phyloP scores from a whole-genome alignment of 2,329 filamentous ascomycete genomes.

The Phyllachora maydis region DNA sequence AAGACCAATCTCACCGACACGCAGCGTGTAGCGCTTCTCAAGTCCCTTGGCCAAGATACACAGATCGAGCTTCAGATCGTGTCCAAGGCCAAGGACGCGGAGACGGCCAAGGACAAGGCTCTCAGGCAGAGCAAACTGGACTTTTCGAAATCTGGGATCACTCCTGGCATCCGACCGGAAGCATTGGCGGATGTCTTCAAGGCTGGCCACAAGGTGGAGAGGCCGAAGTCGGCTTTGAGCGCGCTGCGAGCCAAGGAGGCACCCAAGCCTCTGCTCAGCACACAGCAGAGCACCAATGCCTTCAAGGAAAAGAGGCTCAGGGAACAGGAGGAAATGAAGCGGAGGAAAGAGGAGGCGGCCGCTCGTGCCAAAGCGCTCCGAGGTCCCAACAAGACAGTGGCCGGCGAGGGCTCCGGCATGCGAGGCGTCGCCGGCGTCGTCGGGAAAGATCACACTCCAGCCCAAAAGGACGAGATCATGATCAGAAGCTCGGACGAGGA shows the following conservation, averaged over 20 bases:
- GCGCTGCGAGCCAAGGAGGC: too few species aligned
- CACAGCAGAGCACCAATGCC: constrained; percentile 23
- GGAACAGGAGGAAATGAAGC: constrained; percentile 55
- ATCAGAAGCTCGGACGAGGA: constrained; percentile 65
- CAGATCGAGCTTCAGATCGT: constrained; percentile 31
- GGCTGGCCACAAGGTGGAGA: too few species aligned
- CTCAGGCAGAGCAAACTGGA: constrained; percentile 42
- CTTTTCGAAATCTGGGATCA: constrained; percentile 43
- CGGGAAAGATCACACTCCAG: constrained; percentile 58
- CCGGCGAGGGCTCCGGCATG: constrained; percentile 61
- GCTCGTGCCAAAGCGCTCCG: constrained; percentile 44
- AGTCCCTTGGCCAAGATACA: constrained; percentile 34
- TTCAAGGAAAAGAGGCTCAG: constrained; percentile 57
- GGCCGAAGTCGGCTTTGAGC: too few species aligned
- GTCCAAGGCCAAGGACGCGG: constrained; percentile 16
- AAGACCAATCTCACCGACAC: constrained; percentile 64
- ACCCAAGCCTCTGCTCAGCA: too few species aligned
- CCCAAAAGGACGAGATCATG: constrained; percentile 67
- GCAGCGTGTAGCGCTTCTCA: constrained; percentile 66
- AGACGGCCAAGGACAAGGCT: constrained; percentile 13
- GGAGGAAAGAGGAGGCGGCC: constrained; percentile 50
- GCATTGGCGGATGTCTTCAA: too few species aligned
- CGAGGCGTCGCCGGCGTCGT: constrained; percentile 45
- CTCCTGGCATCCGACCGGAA: too few species aligned
- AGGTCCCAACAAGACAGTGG: too few species aligned